Conservation (phyloP, 2,329 filamentous ascomycete genomes). For the Microcyclospora pomicola region DNA sequence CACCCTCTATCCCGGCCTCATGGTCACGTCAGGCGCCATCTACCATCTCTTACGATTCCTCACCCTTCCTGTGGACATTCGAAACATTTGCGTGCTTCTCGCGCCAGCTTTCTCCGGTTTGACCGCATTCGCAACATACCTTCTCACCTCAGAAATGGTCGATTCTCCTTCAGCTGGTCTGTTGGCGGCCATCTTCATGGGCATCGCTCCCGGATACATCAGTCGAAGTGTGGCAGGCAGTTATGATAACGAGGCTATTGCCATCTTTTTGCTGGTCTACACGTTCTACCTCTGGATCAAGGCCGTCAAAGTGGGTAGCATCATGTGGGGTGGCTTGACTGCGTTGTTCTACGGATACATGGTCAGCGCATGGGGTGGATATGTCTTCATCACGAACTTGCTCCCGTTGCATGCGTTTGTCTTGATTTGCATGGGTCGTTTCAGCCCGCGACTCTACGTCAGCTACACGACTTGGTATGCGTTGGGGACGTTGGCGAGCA, state of each 20-base stretch:
- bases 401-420: slow-evolving; percentile 89
- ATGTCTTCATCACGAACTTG: slow-evolving; percentile 97
- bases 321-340: slow-evolving; percentile 89
- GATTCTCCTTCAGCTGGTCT: slow-evolving; percentile 89
- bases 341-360: slow-evolving; percentile 99
- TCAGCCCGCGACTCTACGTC: slow-evolving; percentile 86
- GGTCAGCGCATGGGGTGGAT: slow-evolving; percentile 98
- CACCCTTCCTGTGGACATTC: slow-evolving; percentile 88
- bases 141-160: slow-evolving; percentile 94
- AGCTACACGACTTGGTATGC: slow-evolving; percentile 98
- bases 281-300: slow-evolving; percentile 99
- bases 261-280: slow-evolving; percentile 95
- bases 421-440: slow-evolving; percentile 90
- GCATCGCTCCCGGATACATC: slow-evolving; percentile 93
- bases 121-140: slow-evolving; percentile 83
- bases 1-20: slow-evolving; percentile 94
- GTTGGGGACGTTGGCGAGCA: slow-evolving; percentile 86
- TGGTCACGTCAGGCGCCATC: slow-evolving; percentile 96
- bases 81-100: slow-evolving; percentile 95
- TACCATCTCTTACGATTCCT: slow-evolving; percentile 86
- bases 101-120: slow-evolving; percentile 89
- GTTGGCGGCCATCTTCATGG: slow-evolving; percentile 90
- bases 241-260: slow-evolving; percentile 99
- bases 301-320: slow-evolving; percentile 87
- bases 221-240: slow-evolving; percentile 94